Base-by-base conservation (phyloP, 2,329 filamentous ascomycete species). In the Alternaria infectoria region DNA sequence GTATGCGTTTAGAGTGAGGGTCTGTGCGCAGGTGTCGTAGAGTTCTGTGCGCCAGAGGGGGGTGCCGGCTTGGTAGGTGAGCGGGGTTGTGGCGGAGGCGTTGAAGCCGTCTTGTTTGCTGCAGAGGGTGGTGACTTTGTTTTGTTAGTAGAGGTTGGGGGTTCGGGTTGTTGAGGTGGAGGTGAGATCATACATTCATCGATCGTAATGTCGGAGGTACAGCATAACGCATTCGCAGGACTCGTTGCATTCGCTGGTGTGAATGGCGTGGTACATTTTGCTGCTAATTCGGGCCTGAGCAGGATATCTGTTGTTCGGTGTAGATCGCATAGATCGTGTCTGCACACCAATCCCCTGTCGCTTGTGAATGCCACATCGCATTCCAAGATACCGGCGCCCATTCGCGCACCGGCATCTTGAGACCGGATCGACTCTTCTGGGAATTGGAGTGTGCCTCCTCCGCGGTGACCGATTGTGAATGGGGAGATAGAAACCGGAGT, bases 281-380 rank as follows among this genome's bases (percentile, higher is more conserved):
- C 84, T 63, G 87, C 88, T 54, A 91, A 86, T 67, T 87, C 85
- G 11, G 89, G 87, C 54, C 85, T 83, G 51, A 83, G 77, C 66
- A 91, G 83, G 73, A 91, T 90, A 80, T 91, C 87, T 74, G 89
- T 91, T 9, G 89, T 91, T 21, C 86, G 89, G 81, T 91, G 89
- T 44, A 91, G 79, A 70, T 91, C 89, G 78, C 89, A 91, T 68
- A 90, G 86, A 50, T 85, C 86, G 79, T 91, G 89, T 51, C 89
- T 86, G 80, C 89, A 91, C 47, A 91, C 89, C n/a, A 91, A 86
- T 73, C 88, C 79, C 28, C 84, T 83, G 77, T 91, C 89, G 67
- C 82, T 84, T 62, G 89, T 91, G 79, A 91, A 91, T 36, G 86
- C 83, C 15, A 90, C 88, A 74, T 91, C 89, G 77, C 89, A 91